A percentile compares a stretch with the other conserved stretches of the same genome.
These are phyloP conservation scores for Caryopteris hybrid DNA, from an alignment of 305 asterid genomes.

Conservation along the genomic window DNA sequence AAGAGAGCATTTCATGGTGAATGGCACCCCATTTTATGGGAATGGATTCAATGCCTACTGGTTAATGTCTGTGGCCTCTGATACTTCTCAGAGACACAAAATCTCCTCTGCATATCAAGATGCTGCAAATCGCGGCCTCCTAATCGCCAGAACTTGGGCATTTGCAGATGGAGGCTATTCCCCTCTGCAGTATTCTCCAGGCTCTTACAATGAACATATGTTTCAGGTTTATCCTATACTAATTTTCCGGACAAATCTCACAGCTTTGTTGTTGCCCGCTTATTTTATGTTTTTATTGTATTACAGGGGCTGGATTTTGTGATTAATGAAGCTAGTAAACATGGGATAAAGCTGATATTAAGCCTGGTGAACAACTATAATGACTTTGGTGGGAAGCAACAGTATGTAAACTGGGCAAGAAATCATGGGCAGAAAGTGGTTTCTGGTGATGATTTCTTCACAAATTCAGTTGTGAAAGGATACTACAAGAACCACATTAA, in stretches of 20 bases:
- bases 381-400: conserved; percentile 51
- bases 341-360: conserved; percentile 51
- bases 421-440: conserved; percentile 26
- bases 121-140: conserved; percentile 49
- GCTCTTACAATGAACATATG: conserved; percentile 48
- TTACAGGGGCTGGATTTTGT: conserved; percentile 67
- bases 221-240: conserved; percentile 37
- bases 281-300: neutral
- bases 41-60: conserved; percentile 81
- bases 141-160: conserved; percentile 67
- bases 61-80: conserved; percentile 56
- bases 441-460: conserved; percentile 62
- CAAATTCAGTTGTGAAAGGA: conserved; percentile 36
- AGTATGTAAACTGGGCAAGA: conserved; percentile 68
- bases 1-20: conserved; percentile 40
- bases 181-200: conserved; percentile 61
- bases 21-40: conserved; percentile 48
- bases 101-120: conserved; percentile 43
- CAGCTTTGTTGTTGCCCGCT: neutral
- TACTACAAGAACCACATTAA: conserved; percentile 56
- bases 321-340: conserved; percentile 46
- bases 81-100: conserved; percentile 41
- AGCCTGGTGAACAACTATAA: conserved; percentile 55
- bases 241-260: neutral
- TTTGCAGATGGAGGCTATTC: conserved; percentile 54